phyloP scores from a whole-genome alignment of 2,329 filamentous ascomycete genomes.

The Exophiala bonariae region DNA sequence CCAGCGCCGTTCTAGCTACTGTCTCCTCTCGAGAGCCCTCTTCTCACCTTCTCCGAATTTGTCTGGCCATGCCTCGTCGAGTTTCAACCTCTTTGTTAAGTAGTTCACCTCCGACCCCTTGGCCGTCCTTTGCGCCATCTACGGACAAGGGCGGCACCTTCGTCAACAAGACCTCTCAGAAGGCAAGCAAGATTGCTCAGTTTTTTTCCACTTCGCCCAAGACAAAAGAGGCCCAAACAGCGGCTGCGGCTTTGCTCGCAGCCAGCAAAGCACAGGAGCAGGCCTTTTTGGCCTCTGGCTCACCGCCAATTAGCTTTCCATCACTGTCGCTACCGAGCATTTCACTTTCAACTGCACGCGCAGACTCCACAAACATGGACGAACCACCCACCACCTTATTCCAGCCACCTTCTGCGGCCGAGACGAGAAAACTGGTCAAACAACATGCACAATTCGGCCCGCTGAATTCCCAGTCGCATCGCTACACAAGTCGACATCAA shows the following conservation, averaged over 20 bases:
- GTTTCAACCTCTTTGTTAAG: conserved; percentile 59
- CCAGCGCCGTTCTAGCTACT: neutral
- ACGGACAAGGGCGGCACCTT: conserved; percentile 51
- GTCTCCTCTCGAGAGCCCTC: neutral
- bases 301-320: conserved; percentile 67
- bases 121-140: conserved; percentile 50
- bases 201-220: conserved; percentile 82
- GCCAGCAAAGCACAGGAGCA: conserved; percentile 61
- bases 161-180: conserved; percentile 53
- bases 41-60: conserved; percentile 1
- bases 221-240: conserved; percentile 58
- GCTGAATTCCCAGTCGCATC: conserved; percentile 74
- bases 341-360: conserved; percentile 82
- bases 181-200: conserved; percentile 74
- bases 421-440: conserved; percentile 72
- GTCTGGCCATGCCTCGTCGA: conserved; percentile 61
- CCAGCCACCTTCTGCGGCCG: conserved; percentile 81
- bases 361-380: conserved; percentile 72
- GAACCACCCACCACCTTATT: conserved; percentile 78
- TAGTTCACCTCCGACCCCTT: conserved; percentile 49
- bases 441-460: conserved; percentile 91
- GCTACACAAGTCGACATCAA: conserved; percentile 85
- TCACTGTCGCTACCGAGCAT: conserved; percentile 84
- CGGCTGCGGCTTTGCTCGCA: conserved; percentile 63
- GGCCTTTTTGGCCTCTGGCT: conserved; percentile 60